Evolutionary conservation across 306 rosid species (phyloP).

Genomic region (Psophocarpus tetragonolobus): DNA sequence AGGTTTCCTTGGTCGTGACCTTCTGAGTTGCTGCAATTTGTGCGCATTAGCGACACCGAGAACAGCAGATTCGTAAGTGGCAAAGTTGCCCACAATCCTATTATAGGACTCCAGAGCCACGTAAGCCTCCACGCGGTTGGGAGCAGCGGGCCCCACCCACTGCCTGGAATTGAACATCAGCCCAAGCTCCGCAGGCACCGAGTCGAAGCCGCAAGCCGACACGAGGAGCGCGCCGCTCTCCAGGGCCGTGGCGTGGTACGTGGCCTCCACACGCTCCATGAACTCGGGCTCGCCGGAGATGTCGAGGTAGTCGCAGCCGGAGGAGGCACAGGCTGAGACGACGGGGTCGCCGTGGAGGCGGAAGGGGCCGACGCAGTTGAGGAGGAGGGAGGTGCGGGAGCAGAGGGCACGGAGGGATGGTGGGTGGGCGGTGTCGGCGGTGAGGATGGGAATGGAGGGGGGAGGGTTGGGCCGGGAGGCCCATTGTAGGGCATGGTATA

Average conservation of each 20-base stretch:
- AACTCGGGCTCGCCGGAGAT: constrained; percentile 93
- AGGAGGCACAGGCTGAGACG: constrained; percentile 62
- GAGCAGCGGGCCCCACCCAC: constrained; percentile 63
- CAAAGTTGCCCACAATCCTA: constrained; percentile 71
- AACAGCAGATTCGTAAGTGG: constrained; percentile 84
- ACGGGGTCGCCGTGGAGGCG: constrained; percentile 84
- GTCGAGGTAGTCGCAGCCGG: constrained; percentile 80
- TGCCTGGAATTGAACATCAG: constrained; percentile 66
- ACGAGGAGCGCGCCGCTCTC: constrained; percentile 66
- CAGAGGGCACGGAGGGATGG: constrained; percentile 64
- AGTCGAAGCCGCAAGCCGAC: constrained; percentile 92
- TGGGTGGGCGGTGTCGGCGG: constrained; percentile 62
- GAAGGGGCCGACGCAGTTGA: constrained; percentile 94
- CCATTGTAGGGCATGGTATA: constrained; percentile 67
- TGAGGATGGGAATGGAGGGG: constrained; percentile 54
- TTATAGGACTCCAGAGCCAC: constrained; percentile 74
- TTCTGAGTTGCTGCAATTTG: constrained; percentile 62
- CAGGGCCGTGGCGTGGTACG: constrained; percentile 43
- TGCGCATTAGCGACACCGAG: constrained; percentile 69
- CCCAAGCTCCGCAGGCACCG: constrained; percentile 88
- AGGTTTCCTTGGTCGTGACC: constrained; percentile 71
- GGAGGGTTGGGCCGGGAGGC: constrained; percentile 59
- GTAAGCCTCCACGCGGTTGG: constrained; percentile 66
- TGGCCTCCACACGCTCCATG: constrained; percentile 74
- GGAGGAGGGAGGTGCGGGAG: constrained; percentile 59